These are phyloP conservation scores for Corchorus capsularis DNA, from an alignment of 345 rosid genomes.

Conservation along the genomic window DNA sequence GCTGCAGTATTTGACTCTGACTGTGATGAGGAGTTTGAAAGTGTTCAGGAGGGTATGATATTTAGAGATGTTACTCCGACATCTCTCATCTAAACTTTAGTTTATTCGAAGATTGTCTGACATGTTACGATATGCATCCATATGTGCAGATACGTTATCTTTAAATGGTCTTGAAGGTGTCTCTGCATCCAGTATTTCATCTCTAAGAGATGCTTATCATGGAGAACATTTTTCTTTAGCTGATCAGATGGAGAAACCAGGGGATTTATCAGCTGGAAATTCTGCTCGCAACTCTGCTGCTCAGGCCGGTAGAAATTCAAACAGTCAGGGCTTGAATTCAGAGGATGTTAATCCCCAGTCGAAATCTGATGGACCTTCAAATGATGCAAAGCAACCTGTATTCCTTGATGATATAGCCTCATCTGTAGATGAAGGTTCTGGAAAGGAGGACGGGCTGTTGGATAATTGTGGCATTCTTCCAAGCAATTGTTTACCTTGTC, in stretches of 20 bases:
- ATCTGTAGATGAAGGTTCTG: slow-evolving; percentile 53
- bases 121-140: neutral
- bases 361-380: slow-evolving; percentile 31
- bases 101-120: neutral
- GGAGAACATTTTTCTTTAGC: slow-evolving; percentile 39
- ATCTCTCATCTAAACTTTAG: neutral
- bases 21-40: slow-evolving; percentile 81
- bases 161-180: slow-evolving; percentile 55
- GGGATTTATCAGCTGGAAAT: slow-evolving; percentile 38
- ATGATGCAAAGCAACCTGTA: slow-evolving; percentile 53
- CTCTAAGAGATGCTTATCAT: slow-evolving; percentile 38
- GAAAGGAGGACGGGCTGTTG: slow-evolving; percentile 45
- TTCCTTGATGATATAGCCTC: slow-evolving; percentile 54
- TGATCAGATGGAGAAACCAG: slow-evolving; percentile 43
- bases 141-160: slow-evolving; percentile 63
- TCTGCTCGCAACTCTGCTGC: slow-evolving; percentile 37
- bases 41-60: slow-evolving; percentile 76
- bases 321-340: slow-evolving; percentile 31
- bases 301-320: slow-evolving; percentile 29
- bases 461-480: slow-evolving; percentile 77
- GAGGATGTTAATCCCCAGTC: slow-evolving; percentile 36
- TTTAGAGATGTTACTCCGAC: slow-evolving; percentile 6
- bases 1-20: slow-evolving; percentile 71
- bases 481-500: slow-evolving; percentile 80
- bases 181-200: slow-evolving; percentile 50